Evolutionary conservation across 1,284 basidiomycete genomes (phyloP).

Genomic region (Rhodotorula sp.): DNA sequence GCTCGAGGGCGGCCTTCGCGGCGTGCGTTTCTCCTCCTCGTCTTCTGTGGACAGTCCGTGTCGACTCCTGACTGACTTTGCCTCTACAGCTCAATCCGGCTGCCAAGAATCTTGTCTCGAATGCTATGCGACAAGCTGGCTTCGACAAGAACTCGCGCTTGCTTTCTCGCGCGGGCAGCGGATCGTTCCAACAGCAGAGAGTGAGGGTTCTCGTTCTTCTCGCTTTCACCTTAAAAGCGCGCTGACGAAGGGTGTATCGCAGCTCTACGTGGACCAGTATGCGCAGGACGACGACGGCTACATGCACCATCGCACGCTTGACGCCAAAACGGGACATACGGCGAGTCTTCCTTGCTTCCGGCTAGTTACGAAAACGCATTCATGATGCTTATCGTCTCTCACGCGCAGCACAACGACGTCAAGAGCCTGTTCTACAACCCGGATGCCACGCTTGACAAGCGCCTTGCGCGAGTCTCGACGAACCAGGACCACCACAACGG

Average conservation of each 20-base stretch:
- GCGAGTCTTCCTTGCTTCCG: background rate
- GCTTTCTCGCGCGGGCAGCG: background rate
- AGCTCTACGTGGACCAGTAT: background rate
- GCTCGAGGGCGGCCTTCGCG: background rate
- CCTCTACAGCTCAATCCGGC: background rate
- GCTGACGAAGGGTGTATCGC: background rate
- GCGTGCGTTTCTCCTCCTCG: background rate
- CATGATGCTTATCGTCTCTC: background rate
- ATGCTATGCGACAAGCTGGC: background rate
- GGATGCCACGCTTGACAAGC: background rate
- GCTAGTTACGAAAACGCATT: too few relatives aligned
- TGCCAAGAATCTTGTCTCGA: background rate
- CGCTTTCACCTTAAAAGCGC: too few relatives aligned
- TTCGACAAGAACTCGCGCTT: background rate
- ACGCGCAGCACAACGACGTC: background rate
- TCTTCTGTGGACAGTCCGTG: too few relatives aligned
- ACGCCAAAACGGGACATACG: background rate
- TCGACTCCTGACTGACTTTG: background rate
- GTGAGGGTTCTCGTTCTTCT: background rate
- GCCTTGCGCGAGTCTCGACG: background rate
- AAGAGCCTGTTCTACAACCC: slow-evolving; percentile 5
- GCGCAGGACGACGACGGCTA: background rate
- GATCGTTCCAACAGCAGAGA: background rate
- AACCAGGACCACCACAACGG: background rate
- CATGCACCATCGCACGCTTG: background rate